phyloP scores from a whole-genome alignment of 1,284 basidiomycete species.

The Moesziomyces globuligerus region DNA sequence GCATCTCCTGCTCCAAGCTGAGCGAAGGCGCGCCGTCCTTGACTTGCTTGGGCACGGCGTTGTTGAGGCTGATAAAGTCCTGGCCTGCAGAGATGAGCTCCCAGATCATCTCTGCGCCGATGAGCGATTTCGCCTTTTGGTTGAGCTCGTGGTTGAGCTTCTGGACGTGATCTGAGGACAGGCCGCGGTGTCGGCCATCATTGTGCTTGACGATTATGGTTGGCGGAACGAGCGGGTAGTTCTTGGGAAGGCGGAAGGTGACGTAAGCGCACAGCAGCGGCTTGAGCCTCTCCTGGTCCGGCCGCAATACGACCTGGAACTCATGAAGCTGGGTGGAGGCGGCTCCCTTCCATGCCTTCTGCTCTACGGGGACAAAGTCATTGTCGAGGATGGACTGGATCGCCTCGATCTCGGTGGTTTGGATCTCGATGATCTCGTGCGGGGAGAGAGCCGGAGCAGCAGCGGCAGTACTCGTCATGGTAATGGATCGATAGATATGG shows the following conservation, averaged over 20 bases:
- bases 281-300: conserved; percentile 57
- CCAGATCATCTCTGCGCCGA: conserved; percentile 67
- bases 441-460: conserved; percentile 21
- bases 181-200: conserved; percentile 45
- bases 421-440: conserved; percentile 56
- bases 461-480: conserved; percentile 13
- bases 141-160: conserved; percentile 46
- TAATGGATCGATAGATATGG: not conserved
- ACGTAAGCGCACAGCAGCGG: conserved; percentile 48
- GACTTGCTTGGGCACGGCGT: conserved; percentile 30
- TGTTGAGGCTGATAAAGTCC: conserved; percentile 60
- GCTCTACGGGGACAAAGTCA: conserved; percentile 50
- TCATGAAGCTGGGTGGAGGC: conserved; percentile 42
- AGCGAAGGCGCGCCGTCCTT: conserved; percentile 43
- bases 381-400: conserved; percentile 57
- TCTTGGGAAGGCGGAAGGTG: conserved; percentile 55
- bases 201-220: conserved; percentile 49
- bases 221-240: conserved; percentile 55
- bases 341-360: conserved; percentile 53
- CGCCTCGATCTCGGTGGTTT: conserved; percentile 60
- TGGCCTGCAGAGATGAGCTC: conserved; percentile 62
- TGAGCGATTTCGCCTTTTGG: conserved; percentile 49
- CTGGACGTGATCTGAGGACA: conserved; percentile 34
- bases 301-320: conserved; percentile 55
- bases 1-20: conserved; percentile 64